Evolutionary conservation across 805 yeast species (phyloP).

Genomic region (Ogataea polymorpha): DNA sequence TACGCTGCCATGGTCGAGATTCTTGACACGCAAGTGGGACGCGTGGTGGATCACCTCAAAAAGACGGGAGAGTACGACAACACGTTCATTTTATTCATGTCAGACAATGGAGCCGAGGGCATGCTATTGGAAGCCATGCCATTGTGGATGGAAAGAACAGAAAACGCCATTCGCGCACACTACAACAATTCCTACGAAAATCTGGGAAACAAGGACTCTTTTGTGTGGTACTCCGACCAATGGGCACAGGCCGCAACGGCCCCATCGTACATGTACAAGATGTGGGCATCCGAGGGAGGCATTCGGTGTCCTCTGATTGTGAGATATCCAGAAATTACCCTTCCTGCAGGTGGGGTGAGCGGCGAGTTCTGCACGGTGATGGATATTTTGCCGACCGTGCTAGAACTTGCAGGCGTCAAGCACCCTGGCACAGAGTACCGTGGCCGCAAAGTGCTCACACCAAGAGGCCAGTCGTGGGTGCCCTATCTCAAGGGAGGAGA

Average conservation of each 20-base stretch:
- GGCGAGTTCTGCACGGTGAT: constrained; percentile 51
- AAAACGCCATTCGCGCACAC: constrained; percentile 29
- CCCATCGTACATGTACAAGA: constrained; percentile 50
- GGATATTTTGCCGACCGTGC: constrained; percentile 57
- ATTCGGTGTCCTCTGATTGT: constrained; percentile 54
- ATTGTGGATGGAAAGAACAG: constrained; percentile 29
- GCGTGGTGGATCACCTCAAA: constrained; percentile 42
- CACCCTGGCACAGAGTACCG: constrained; percentile 42
- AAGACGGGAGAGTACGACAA: constrained; percentile 45
- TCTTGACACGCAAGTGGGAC: constrained; percentile 50
- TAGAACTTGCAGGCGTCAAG: constrained; percentile 45
- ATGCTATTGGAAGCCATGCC: constrained; percentile 57
- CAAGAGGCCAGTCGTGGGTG: constrained; percentile 47
- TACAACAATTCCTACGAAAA: constrained; percentile 45
- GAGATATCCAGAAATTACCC: constrained; percentile 32
- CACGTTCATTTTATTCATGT: constrained; percentile 56
- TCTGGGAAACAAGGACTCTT: constrained; percentile 47
- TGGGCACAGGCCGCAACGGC: constrained; percentile 67
- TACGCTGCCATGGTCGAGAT: constrained; percentile 66
- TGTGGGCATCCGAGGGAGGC: constrained; percentile 61
- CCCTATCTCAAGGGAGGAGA: constrained; percentile 33
- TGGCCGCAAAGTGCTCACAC: constrained; percentile 42
- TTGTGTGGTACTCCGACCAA: constrained; percentile 50
- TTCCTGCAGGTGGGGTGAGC: constrained; percentile 25
- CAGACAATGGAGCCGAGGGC: constrained; percentile 67